Percentiles rank a stretch among this genome's conserved stretches.
Evolutionary conservation across 2,329 filamentous ascomycete genomes (phyloP).

Genomic region (Fusarium continuum): DNA sequence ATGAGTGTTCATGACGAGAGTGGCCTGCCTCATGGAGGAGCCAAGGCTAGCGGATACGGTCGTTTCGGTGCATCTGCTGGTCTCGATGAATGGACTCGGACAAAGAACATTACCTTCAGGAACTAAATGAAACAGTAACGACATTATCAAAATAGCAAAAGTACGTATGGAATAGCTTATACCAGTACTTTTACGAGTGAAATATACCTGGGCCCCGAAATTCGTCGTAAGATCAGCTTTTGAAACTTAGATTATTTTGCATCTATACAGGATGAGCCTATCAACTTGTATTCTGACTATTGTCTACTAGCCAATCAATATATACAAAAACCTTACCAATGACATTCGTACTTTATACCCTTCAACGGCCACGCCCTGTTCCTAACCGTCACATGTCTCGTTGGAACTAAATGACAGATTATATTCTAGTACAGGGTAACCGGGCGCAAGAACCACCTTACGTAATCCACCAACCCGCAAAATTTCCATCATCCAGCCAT

Average conservation of each 20-base stretch:
- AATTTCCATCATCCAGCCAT: slow-evolving; percentile 33
- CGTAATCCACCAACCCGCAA: slow-evolving; percentile 37
- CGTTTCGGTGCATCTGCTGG: slow-evolving; percentile 65
- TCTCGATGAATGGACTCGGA: slow-evolving; percentile 69
- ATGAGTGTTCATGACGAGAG: slow-evolving; percentile 74
- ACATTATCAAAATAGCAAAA: not conserved
- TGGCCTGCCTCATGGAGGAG: slow-evolving; percentile 71
- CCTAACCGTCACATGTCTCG: not conserved
- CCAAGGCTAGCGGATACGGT: slow-evolving; percentile 71
- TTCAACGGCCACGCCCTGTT: too few species aligned
- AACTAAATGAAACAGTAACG: slow-evolving; percentile 36
- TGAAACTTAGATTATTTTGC: too few species aligned
- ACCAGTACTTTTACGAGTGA: too few species aligned
- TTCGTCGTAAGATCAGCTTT: too few species aligned
- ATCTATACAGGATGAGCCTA: too few species aligned
- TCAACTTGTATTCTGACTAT: too few species aligned
- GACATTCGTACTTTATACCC: too few species aligned
- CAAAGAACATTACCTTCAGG: slow-evolving; percentile 70
- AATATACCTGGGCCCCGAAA: too few species aligned
- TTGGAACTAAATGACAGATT: too few species aligned
- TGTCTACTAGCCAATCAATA: too few species aligned
- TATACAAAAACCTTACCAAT: too few species aligned
- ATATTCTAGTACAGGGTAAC: slow-evolving; percentile 36
- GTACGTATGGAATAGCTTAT: not conserved
- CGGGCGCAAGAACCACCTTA: slow-evolving; percentile 20